A percentile compares a stretch with the other conserved stretches of the same genome.
phyloP scores from a whole-genome alignment of 2,329 filamentous ascomycete species.

The Fusarium burgessii region DNA sequence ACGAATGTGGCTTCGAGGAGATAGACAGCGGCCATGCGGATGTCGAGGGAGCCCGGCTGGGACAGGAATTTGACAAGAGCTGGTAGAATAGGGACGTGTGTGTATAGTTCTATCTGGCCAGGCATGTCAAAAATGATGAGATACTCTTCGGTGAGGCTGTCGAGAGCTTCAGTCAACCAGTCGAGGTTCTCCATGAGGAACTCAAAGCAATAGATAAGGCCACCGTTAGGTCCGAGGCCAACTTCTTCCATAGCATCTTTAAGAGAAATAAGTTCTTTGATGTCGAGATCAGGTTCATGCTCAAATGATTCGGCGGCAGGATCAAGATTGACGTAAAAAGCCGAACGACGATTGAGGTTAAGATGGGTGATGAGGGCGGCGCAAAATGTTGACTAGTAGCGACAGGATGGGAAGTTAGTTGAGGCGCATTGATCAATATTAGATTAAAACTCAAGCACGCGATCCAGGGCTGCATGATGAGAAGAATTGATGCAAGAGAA shows the following conservation, averaged over 20 bases:
- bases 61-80: conserved; percentile 85
- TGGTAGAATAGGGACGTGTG: conserved; percentile 92
- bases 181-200: conserved; percentile 95
- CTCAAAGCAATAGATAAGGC: conserved; percentile 96
- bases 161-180: conserved; percentile 87
- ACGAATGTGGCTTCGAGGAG: conserved; percentile 96
- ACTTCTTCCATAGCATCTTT: conserved; percentile 98
- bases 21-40: conserved; percentile 93
- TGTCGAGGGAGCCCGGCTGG: conserved; percentile 82
- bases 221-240: conserved; percentile 89
- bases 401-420: conserved; percentile 17
- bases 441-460: conserved; percentile 32
- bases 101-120: conserved; percentile 98
- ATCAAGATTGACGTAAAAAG: conserved; percentile 98
- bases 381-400: conserved; percentile 86
- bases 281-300: conserved; percentile 92
- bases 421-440: conserved; percentile 16
- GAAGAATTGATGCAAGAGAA: conserved; percentile 19
- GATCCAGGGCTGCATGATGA: conserved; percentile 30
- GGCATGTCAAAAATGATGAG: conserved; percentile 99
- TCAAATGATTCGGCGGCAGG: conserved; percentile 93
- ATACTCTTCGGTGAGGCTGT: conserved; percentile 91
- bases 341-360: conserved; percentile 88
- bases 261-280: conserved; percentile 92
- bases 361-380: conserved; percentile 93